Evolutionary conservation across 805 yeast genomes (phyloP), one percentile per base, ranked within the genome.

Genomic region (Debaryomyces maramus): DNA sequence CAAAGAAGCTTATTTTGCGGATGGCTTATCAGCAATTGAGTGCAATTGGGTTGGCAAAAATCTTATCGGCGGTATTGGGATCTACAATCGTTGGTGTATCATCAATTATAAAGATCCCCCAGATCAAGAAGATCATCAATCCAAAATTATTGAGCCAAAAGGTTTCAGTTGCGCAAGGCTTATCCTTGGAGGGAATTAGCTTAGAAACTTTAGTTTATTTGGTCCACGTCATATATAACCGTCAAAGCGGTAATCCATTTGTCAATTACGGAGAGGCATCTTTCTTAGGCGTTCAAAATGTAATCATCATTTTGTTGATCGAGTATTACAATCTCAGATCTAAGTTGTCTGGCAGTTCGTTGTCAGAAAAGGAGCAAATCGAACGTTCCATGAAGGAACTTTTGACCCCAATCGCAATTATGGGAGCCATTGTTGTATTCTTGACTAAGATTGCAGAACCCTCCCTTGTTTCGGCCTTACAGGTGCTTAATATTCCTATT

Each of bases 181-280:
- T 70, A 34, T 63, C 72, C 14, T 50, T 58, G 31, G 61, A 60
- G 26, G 60, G 70, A 3, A 56, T 66, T 26, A 48, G 60, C 16
- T 55, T 70, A 47, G 75, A 70, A 46, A 55, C 63, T 0, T 46
- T 65, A 43, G 56, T 59, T 39, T 63, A 67, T 28, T 58, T 67
- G 42, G 53, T 67, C 26, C 74, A 69, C 49, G 68, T 64, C 26
- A 54, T 65, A 17, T 70, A 65, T 54, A 68, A 70, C 44, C 38
- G 48, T 23, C 70, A 67, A 22, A 56, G 58, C 37, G 44, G 56
- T 16, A 63, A 60, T 41, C 49, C 61, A 33, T 70, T 70, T 39
- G 48, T 66, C 30, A 61, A 61, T 35, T 70, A 69, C 44, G 75
- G 75, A 5, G 75, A 70, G 49, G 54, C 65, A 20, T 45, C 66